These are phyloP conservation scores for Colletotrichum sp. DNA, from an alignment of 2,329 filamentous ascomycete species.

Conservation along the genomic window DNA sequence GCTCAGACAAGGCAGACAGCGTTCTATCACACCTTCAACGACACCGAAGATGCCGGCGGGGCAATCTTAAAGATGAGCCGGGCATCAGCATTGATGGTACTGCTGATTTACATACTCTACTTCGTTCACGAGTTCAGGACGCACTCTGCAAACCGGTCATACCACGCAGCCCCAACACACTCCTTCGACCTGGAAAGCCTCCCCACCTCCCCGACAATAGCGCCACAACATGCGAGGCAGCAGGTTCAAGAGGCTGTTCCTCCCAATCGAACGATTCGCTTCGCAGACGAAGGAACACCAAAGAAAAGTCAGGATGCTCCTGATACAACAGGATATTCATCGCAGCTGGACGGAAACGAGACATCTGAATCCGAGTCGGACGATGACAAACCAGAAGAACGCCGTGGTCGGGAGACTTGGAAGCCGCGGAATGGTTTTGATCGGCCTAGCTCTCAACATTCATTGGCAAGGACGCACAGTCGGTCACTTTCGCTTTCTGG, in stretches of 20 bases:
- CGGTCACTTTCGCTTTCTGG: constrained; percentile 31
- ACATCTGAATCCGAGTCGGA: neutral
- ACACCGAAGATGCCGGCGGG: constrained; percentile 57
- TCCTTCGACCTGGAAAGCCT: neutral
- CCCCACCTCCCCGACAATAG: neutral
- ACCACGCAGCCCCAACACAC: constrained; percentile 44
- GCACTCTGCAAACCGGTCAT: constrained; percentile 62
- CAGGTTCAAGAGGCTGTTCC: neutral
- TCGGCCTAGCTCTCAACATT: constrained; percentile 23
- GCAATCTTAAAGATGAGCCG: constrained; percentile 76
- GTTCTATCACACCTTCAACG: constrained; percentile 58
- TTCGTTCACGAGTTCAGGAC: constrained; percentile 73
- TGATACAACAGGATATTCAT: neutral
- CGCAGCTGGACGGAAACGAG: no score
- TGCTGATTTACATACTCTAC: constrained; percentile 76
- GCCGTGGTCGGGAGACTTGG: neutral
- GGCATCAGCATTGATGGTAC: constrained; percentile 76
- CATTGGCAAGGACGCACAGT: constrained; percentile 21
- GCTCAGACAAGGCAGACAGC: constrained; percentile 36
- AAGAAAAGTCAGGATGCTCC: neutral
- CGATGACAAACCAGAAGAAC: neutral
- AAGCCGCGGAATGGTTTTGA: neutral
- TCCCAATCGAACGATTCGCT: constrained; percentile 30
- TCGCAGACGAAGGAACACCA: constrained; percentile 26
- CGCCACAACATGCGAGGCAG: neutral